A percentile compares a stretch with the other conserved stretches of the same genome.
Evolutionary conservation across 1,284 basidiomycete genomes (phyloP).

Genomic region (Sphaerobolus stellatus): DNA sequence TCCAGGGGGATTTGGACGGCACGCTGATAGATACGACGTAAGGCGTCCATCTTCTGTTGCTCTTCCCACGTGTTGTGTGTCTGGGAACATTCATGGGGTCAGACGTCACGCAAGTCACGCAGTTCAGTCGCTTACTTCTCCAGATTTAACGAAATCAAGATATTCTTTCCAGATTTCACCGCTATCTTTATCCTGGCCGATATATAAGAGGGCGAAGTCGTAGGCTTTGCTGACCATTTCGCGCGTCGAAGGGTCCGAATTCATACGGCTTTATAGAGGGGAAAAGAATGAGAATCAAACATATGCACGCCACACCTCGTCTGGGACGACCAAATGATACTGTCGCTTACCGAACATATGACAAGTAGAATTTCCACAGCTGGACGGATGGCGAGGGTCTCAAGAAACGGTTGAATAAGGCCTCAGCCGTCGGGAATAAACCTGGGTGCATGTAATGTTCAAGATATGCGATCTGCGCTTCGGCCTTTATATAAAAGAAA

Average conservation of each 20-base stretch:
- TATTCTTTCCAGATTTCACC: slow-evolving; percentile 76
- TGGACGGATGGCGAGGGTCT: slow-evolving; percentile 82
- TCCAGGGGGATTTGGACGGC: slow-evolving; percentile 93
- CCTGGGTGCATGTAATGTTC: slow-evolving; percentile 70
- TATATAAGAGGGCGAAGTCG: slow-evolving; percentile 89
- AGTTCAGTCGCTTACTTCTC: slow-evolving; percentile 53
- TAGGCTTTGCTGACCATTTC: slow-evolving; percentile 85
- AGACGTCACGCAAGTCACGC: slow-evolving; percentile 12
- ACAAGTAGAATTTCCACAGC: slow-evolving; percentile 84
- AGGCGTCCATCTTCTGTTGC: slow-evolving; percentile 91
- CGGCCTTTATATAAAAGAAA: slow-evolving; percentile 43
- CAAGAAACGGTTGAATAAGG: slow-evolving; percentile 79
- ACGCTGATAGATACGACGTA: slow-evolving; percentile 90
- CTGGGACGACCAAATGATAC: background rate
- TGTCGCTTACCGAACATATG: slow-evolving; percentile 67
- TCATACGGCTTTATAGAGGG: slow-evolving; percentile 33
- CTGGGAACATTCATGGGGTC: slow-evolving; percentile 32
- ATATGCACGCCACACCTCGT: slow-evolving; percentile 2
- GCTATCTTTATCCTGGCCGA: slow-evolving; percentile 83
- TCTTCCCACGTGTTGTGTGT: slow-evolving; percentile 88
- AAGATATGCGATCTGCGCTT: slow-evolving; percentile 73
- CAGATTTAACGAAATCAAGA: slow-evolving; percentile 82
- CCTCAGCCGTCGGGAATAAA: slow-evolving; percentile 70
- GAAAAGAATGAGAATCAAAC: slow-evolving; percentile 2
- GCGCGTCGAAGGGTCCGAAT: slow-evolving; percentile 56